phyloP scores from a whole-genome alignment of 495 filamentous ascomycete species.

The Astrothelium macrocarpum region DNA sequence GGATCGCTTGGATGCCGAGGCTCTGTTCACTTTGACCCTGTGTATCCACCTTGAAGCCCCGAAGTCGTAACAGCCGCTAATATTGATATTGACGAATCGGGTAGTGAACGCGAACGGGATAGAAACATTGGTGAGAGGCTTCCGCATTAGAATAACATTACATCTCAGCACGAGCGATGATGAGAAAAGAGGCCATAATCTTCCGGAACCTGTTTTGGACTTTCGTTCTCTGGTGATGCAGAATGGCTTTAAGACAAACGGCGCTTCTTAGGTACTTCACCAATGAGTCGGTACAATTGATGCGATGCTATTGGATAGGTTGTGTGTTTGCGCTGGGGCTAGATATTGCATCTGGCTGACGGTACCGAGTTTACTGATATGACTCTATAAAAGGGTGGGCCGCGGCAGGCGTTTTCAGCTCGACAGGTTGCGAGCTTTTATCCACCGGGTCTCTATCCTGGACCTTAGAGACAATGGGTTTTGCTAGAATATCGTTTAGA shows the following conservation, averaged over 20 bases:
- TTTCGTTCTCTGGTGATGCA: background rate
- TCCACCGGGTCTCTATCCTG: background rate
- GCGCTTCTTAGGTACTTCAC: background rate
- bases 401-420: background rate
- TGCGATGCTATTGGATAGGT: background rate
- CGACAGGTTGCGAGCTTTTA: background rate
- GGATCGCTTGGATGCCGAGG: too few species aligned
- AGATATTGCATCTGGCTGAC: background rate
- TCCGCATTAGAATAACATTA: too few species aligned
- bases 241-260: background rate
- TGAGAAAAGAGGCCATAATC: background rate
- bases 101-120: too few species aligned
- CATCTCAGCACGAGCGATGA: background rate
- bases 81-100: too few species aligned
- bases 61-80: too few species aligned
- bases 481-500: background rate
- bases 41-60: too few species aligned
- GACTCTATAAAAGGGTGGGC: background rate
- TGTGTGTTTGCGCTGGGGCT: background rate
- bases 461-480: background rate
- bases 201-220: background rate
- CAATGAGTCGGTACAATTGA: background rate
- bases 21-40: too few species aligned
- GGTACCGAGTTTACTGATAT: background rate
- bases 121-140: too few species aligned